Evolutionary conservation across 345 rosid genomes (phyloP).

Genomic region (Sisymbrium altissimum): DNA sequence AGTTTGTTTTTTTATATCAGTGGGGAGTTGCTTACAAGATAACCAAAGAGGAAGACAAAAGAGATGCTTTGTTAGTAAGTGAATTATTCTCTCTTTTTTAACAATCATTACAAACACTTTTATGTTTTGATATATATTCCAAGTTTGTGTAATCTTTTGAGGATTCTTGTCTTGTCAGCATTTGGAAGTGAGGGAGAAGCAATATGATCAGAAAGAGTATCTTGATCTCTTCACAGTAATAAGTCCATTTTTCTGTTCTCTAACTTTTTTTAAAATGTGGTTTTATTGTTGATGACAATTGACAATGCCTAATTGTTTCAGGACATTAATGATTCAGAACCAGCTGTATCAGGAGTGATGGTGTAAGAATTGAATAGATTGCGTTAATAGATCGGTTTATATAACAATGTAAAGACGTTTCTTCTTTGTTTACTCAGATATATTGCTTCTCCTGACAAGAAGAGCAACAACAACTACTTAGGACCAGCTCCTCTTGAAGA

Average conservation of each 20-base stretch:
- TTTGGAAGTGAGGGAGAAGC: slow-evolving; percentile 89
- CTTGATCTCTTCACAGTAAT: slow-evolving; percentile 81
- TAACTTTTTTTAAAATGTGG: background rate
- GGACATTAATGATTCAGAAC: slow-evolving; percentile 59
- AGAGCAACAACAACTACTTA: slow-evolving; percentile 63
- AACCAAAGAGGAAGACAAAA: slow-evolving; percentile 65
- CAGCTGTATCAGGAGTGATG: slow-evolving; percentile 76
- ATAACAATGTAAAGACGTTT: background rate
- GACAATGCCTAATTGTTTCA: slow-evolving; percentile 35
- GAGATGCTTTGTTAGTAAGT: slow-evolving; percentile 62
- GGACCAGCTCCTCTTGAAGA: slow-evolving; percentile 82
- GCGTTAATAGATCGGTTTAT: background rate
- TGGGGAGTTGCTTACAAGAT: slow-evolving; percentile 94
- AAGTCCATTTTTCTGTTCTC: slow-evolving; percentile 23
- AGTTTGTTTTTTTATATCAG: slow-evolving; percentile 35
- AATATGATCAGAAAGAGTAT: slow-evolving; percentile 79
- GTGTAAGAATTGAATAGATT: slow-evolving; percentile 51
- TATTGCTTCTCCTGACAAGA: slow-evolving; percentile 76
- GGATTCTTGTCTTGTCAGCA: slow-evolving; percentile 37
- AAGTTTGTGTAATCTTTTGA: background rate
- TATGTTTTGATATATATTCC: background rate
- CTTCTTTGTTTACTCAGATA: slow-evolving; percentile 46
- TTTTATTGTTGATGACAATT: background rate
- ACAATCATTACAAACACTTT: background rate
- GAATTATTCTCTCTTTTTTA: background rate